Evolutionary conservation across 2,329 filamentous ascomycete species (phyloP).

Genomic region (Aphanocladium album): DNA sequence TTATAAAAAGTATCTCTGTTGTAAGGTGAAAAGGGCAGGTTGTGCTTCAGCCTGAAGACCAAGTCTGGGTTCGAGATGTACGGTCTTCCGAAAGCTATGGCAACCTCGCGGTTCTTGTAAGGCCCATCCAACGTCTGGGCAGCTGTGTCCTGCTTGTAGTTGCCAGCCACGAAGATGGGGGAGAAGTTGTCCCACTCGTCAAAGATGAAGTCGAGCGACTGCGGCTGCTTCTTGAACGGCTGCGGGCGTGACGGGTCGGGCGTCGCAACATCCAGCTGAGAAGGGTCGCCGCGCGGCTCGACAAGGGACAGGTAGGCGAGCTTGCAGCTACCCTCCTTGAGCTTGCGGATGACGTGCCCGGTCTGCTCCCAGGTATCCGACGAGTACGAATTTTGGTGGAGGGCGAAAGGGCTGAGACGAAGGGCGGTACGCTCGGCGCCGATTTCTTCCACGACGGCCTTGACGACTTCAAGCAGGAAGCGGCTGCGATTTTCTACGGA

Average conservation of each 20-base stretch:
- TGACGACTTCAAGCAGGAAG: slow-evolving; percentile 44
- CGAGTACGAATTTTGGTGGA: slow-evolving; percentile 24
- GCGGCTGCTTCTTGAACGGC: slow-evolving; percentile 6
- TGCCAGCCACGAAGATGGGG: slow-evolving; percentile 29
- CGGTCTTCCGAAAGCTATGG: slow-evolving; percentile 28
- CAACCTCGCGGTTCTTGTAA: slow-evolving; percentile 24
- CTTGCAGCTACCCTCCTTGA: slow-evolving; percentile 23
- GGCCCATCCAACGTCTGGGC: slow-evolving; percentile 18
- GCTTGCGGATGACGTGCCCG: slow-evolving; percentile 21
- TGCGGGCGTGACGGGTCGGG: slow-evolving; percentile 7
- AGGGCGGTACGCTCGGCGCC: slow-evolving; percentile 49
- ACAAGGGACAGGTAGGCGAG: slow-evolving; percentile 33
- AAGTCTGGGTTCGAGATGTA: slow-evolving; percentile 33
- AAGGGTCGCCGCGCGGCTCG: slow-evolving; percentile 31
- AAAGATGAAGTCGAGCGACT: slow-evolving; percentile 24
- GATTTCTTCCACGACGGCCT: slow-evolving; percentile 35
- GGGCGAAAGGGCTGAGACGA: slow-evolving; percentile 49
- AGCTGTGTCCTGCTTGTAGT: slow-evolving; percentile 23
- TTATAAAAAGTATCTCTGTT: slow-evolving; percentile 36
- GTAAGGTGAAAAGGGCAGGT: slow-evolving; percentile 32
- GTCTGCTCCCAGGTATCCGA: slow-evolving; percentile 26
- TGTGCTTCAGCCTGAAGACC: slow-evolving; percentile 34
- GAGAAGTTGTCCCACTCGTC: slow-evolving; percentile 28
- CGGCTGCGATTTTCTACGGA: slow-evolving; percentile 48
- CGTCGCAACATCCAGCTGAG: slow-evolving; percentile 28